A percentile compares a stretch with the other conserved stretches of the same genome.
Conservation (phyloP, 75 land plant genomes). For the Picea glauca region DNA sequence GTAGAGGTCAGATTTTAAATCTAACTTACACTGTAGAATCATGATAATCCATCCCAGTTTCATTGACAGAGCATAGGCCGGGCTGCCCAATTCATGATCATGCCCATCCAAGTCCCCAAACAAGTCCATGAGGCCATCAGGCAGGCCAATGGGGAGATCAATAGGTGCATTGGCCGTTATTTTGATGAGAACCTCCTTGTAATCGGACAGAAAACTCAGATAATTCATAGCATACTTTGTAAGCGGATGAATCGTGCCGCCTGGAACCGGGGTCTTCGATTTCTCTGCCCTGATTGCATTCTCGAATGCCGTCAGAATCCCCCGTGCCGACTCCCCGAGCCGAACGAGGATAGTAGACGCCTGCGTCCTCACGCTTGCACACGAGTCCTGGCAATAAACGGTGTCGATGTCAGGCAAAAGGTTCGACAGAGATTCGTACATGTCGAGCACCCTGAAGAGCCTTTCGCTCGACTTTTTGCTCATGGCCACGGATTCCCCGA, state of each 20-base stretch:
- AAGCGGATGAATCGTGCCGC: constrained; percentile 26
- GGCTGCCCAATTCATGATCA: not conserved
- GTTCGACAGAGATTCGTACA: constrained; percentile 49
- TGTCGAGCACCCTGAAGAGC: constrained; percentile 51
- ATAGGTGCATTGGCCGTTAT: constrained; percentile 28
- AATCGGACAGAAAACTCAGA: constrained; percentile 49
- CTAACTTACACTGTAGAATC: constrained; percentile 56
- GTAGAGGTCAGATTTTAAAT: constrained; percentile 45
- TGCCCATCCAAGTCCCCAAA: not conserved
- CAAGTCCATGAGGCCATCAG: not conserved
- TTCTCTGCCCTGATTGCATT: constrained; percentile 16
- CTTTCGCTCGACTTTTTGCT: constrained; percentile 38
- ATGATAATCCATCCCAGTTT: constrained; percentile 56
- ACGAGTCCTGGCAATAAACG: constrained; percentile 33
- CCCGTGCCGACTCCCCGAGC: constrained; percentile 19
- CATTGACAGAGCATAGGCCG: constrained; percentile 20
- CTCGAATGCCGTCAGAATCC: constrained; percentile 20
- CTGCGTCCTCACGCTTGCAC: constrained; percentile 19
- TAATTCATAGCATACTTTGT: constrained; percentile 31
- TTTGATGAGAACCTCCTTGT: constrained; percentile 26
- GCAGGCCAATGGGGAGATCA: constrained; percentile 11
- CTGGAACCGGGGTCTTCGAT: constrained; percentile 10
- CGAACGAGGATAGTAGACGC: not conserved
- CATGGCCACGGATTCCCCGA: constrained; percentile 48
- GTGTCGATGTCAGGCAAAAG: constrained; percentile 47